Percentiles rank a stretch among this genome's conserved stretches.
Conservation (phyloP, 345 rosid species). For the Lumnitzera littorea region DNA sequence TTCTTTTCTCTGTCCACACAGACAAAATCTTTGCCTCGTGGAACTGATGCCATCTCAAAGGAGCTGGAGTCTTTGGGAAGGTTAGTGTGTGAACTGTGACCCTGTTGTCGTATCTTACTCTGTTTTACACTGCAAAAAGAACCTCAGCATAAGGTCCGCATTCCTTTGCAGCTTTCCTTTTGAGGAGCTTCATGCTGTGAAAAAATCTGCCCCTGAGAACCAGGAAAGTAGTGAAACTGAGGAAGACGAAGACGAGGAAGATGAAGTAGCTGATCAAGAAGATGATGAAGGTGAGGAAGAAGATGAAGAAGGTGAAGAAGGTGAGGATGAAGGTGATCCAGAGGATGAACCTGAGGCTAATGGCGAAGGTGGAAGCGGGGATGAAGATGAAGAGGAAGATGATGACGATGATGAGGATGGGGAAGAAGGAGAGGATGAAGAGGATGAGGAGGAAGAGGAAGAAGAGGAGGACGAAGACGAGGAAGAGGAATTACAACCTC, state of each 20-base stretch:
- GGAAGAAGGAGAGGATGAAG: constrained; percentile 11
- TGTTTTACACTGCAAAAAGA: constrained; percentile 2
- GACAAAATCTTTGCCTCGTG: constrained; percentile 25
- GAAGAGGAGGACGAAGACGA: constrained; percentile 33
- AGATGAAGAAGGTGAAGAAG: constrained; percentile 28
- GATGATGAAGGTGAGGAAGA: constrained; percentile 38
- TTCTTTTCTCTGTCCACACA: constrained; percentile 12
- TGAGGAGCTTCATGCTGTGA: constrained; percentile 23
- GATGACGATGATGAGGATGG: constrained; percentile 27
- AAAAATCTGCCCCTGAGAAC: constrained; percentile 34
- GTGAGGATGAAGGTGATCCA: constrained; percentile 30
- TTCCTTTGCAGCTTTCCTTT: constrained; percentile 36
- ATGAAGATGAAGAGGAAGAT: constrained; percentile 30
- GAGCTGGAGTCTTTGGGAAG: constrained; percentile 24
- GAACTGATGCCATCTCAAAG: constrained; percentile 13
- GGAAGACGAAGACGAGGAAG: constrained; percentile 41
- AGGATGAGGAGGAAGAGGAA: constrained; percentile 24
- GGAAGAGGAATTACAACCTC: constrained; percentile 44
- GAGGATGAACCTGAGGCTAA: constrained; percentile 42
- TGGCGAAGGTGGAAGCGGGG: constrained; percentile 32
- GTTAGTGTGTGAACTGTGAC: constrained; percentile 16
- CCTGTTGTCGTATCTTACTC: constrained; percentile 3
- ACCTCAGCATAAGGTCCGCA: background rate
- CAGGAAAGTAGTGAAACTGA: constrained; percentile 43
- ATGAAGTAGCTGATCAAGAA: constrained; percentile 32